Conservation (phyloP, 108 stramenopile genomes). For the Bacterosira constricta region DNA sequence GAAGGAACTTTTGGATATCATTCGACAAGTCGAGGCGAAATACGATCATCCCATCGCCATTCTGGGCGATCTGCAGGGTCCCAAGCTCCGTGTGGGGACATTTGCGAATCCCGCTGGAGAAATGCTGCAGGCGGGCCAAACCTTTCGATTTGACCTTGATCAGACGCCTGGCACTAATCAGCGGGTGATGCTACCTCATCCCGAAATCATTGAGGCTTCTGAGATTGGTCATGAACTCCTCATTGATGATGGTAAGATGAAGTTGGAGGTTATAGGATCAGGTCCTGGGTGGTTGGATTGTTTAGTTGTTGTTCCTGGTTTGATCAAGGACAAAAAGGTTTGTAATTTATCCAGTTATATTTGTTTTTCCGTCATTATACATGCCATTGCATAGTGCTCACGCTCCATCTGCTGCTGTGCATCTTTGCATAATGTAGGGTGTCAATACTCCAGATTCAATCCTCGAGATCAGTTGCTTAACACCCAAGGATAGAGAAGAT, state of each 20-base stretch:
- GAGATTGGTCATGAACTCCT: constrained; percentile 89
- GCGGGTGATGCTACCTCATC: constrained; percentile 92
- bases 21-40: constrained; percentile 86
- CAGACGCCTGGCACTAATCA: constrained; percentile 77
- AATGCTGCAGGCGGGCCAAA: constrained; percentile 74
- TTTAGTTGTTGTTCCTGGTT: constrained; percentile 85
- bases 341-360: no score
- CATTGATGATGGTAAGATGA: constrained; percentile 96
- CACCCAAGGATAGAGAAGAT: constrained; percentile 91
- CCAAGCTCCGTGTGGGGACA: constrained; percentile 92
- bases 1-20: constrained; percentile 83
- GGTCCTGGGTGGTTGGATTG: constrained; percentile 88
- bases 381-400: neutral
- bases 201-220: constrained; percentile 90
- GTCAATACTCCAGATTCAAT: constrained; percentile 95
- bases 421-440: constrained; percentile 43
- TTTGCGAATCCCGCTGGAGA: constrained; percentile 83
- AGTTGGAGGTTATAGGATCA: constrained; percentile 78
- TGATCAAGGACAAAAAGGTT: constrained; percentile 84
- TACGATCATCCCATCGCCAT: constrained; percentile 95
- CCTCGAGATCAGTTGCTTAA: constrained; percentile 91
- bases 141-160: constrained; percentile 90
- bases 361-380: no score
- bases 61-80: constrained; percentile 95
- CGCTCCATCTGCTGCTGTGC: neutral